Evolutionary conservation across 1,284 basidiomycete genomes (phyloP).

Genomic region (Papiliotrema nemorosa): DNA sequence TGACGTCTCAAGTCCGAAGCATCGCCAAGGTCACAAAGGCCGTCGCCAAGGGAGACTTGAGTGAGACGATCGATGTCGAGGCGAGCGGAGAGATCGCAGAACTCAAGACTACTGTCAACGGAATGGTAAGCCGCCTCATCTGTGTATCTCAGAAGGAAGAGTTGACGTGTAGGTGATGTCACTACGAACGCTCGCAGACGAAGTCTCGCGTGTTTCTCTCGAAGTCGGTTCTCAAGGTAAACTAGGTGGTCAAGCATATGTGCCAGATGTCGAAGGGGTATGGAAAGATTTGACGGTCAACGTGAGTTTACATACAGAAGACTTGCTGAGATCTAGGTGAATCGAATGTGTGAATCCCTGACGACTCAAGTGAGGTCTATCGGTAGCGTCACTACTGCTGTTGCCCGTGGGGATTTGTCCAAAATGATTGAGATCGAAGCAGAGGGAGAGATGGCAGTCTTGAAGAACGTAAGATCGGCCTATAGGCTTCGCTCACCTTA

Average conservation of each 20-base stretch:
- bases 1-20: conserved; percentile 90
- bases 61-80: conserved; percentile 94
- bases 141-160: too few relatives aligned
- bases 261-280: conserved; percentile 91
- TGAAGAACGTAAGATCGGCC: conserved; percentile 58
- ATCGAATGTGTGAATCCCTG: conserved; percentile 87
- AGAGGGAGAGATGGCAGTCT: conserved; percentile 84
- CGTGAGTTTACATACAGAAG: conserved; percentile 53
- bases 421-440: conserved; percentile 64
- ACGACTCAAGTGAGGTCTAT: conserved; percentile 94
- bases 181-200: conserved; percentile 83
- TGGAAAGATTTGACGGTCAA: conserved; percentile 89
- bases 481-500: conserved; percentile 2
- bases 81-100: conserved; percentile 95
- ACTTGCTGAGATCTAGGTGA: conserved; percentile 58
- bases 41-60: conserved; percentile 90
- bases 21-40: conserved; percentile 98
- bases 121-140: conserved; percentile 74
- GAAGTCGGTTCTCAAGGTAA: conserved; percentile 90
- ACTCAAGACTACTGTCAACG: conserved; percentile 96
- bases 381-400: conserved; percentile 86
- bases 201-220: conserved; percentile 92
- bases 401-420: conserved; percentile 60
- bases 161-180: conserved; percentile 68
- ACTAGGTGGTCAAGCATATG: conserved; percentile 81